Evolutionary conservation across 1,139 yeast genomes (phyloP), one percentile per base, ranked within the genome.

Genomic region (Ashbya aceris): DNA sequence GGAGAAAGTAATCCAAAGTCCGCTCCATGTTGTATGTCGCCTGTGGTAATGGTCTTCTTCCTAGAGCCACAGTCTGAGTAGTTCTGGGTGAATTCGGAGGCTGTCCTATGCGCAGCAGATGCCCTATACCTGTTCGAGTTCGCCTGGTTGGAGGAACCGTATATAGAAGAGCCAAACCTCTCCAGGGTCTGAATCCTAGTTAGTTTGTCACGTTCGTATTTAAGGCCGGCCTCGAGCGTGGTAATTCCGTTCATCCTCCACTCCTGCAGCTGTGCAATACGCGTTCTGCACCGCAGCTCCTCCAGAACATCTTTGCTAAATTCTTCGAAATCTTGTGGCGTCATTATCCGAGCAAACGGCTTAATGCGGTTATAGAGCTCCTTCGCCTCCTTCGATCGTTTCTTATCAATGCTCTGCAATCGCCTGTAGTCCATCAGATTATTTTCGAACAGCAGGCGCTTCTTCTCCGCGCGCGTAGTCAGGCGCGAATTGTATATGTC

Each of bases 221-320:
- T 83, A 38, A 73, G 68, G 6, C 97, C 98, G 45, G 77, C 84
- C 45, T 89, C 96, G 42, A 86, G 55, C 0, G 87, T 77, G 2
- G 87, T 82, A 38, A 91, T 74, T 2, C 99, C 99, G 59, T 85
- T 80, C 38, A 81, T 74, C 48, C 99, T 75, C 87, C 96, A 93
- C 55, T 82, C 91, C 61, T 91, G 98, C 33, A 93, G 67, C 64
- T 87, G 96, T 42, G 83, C 83, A 43, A 91, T 87, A 48, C 94
- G 73, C 32, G 81, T 74, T 43, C 97, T 73, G 53, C 86, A 80
- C 53, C 77, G 79, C 41, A 86, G 71, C 62, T 91, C 98, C 5
- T 79, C 76, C 43, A 86, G 58, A 48, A 87, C 73, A 56, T 84
- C 94, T 33, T 72, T 76, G 2, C 81, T 66, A 56, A 91, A 86